phyloP scores from a whole-genome alignment of 2,329 filamentous ascomycete species.

The Cryphonectria nitschkei region DNA sequence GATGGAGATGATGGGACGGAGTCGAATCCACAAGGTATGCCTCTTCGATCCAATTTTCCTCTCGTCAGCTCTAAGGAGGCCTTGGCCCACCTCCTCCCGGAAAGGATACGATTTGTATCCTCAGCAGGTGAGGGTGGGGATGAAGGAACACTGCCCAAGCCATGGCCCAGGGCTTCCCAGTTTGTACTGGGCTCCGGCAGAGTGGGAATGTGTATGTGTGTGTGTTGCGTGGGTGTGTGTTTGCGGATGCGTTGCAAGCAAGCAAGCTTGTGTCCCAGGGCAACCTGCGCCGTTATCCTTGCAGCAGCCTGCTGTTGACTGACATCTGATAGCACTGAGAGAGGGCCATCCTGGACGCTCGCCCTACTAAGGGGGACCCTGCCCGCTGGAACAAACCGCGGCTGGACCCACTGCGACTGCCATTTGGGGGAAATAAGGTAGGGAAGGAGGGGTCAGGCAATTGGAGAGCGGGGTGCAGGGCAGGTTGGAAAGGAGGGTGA shows the following conservation, averaged over 20 bases:
- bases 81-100: not conserved
- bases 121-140: not conserved
- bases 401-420: slow-evolving; percentile 6
- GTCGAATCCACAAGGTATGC: slow-evolving; percentile 1
- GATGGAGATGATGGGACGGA: not conserved
- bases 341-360: not conserved
- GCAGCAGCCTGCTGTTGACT: not conserved
- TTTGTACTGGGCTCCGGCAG: slow-evolving; percentile 1
- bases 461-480: slow-evolving; percentile 20
- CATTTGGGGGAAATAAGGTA: not conserved
- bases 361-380: slow-evolving; percentile 1
- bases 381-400: too few relatives aligned
- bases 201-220: not conserved
- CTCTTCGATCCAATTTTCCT: slow-evolving; percentile 6
- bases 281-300: not conserved
- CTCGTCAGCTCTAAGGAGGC: slow-evolving; percentile 1
- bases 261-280: not conserved
- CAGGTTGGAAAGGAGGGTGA: not conserved
- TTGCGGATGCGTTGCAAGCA: slow-evolving; percentile 8
- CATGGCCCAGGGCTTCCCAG: not conserved
- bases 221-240: not conserved
- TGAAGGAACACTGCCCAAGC: not conserved
- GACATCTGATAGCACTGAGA: not conserved
- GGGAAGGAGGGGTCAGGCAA: not conserved
- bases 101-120: not conserved